phyloP scores from a whole-genome alignment of 768 basidiomycete genomes.

The Coprinellus micaceus region DNA sequence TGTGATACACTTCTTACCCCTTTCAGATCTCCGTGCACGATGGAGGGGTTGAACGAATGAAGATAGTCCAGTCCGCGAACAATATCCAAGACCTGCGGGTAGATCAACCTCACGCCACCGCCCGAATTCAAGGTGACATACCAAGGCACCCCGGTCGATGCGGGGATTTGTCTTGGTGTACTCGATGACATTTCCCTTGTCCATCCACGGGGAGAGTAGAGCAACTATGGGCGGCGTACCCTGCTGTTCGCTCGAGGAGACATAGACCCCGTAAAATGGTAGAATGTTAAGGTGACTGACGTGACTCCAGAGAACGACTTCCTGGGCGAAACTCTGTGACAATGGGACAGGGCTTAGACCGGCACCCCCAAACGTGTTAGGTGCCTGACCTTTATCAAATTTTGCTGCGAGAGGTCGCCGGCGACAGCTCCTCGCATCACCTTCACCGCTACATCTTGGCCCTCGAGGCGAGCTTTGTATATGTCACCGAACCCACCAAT shows the following conservation, averaged over 20 bases:
- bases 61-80: conserved; percentile 4
- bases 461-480: not conserved
- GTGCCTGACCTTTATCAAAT: not conserved
- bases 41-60: not conserved
- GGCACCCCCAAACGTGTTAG: too few species aligned
- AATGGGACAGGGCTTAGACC: not conserved
- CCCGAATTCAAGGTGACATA: not conserved
- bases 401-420: not conserved
- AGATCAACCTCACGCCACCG: not conserved
- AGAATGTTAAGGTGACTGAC: conserved; percentile 15
- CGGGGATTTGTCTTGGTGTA: conserved; percentile 10
- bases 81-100: conserved; percentile 2
- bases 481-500: conserved; percentile 7
- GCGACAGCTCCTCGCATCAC: not conserved
- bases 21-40: conserved; percentile 22
- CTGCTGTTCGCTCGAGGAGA: conserved; percentile 3
- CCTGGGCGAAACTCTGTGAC: conserved; percentile 4
- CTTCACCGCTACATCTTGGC: conserved; percentile 9
- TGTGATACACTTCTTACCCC: conserved; percentile 6
- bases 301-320: conserved; percentile 17
- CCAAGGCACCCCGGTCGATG: conserved; percentile 8
- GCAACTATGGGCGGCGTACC: not conserved
- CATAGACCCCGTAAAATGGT: conserved; percentile 17
- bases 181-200: conserved; percentile 13
- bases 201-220: conserved; percentile 18